Conservation (phyloP, 164 flowering plant species). For the Dillenia turbinata region DNA sequence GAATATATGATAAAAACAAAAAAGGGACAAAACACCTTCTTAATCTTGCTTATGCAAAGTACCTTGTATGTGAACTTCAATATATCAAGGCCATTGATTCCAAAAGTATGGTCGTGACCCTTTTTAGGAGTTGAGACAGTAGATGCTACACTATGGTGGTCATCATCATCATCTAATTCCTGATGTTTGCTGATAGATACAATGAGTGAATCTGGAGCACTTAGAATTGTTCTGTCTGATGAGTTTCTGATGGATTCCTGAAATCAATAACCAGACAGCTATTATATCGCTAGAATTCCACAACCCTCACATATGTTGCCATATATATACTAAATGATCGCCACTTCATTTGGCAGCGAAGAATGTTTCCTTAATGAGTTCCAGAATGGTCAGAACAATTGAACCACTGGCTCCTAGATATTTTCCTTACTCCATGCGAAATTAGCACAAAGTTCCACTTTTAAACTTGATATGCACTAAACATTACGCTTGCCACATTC, state of each 20-base stretch:
- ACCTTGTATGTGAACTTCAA: constrained; percentile 88
- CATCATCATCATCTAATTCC: constrained; percentile 28
- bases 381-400: no score
- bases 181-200: constrained; percentile 53
- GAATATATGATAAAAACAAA: background rate
- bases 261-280: constrained; percentile 10
- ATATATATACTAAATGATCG: no score
- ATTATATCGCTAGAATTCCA: background rate
- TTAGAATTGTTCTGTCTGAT: constrained; percentile 70
- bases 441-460: no score
- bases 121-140: constrained; percentile 43
- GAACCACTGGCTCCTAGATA: no score
- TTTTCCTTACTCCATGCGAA: no score
- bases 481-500: no score
- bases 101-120: constrained; percentile 37
- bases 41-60: background rate
- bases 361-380: no score
- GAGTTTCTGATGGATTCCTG: constrained; percentile 96
- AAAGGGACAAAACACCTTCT: background rate
- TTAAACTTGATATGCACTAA: no score
- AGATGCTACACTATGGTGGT: constrained; percentile 21
- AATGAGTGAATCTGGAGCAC: constrained; percentile 76
- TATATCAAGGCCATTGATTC: constrained; percentile 72
- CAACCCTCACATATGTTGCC: no score
- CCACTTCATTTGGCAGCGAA: no score